Base-by-base conservation (phyloP, 2,329 filamentous ascomycete species). In the Rosellinia necatrix region DNA sequence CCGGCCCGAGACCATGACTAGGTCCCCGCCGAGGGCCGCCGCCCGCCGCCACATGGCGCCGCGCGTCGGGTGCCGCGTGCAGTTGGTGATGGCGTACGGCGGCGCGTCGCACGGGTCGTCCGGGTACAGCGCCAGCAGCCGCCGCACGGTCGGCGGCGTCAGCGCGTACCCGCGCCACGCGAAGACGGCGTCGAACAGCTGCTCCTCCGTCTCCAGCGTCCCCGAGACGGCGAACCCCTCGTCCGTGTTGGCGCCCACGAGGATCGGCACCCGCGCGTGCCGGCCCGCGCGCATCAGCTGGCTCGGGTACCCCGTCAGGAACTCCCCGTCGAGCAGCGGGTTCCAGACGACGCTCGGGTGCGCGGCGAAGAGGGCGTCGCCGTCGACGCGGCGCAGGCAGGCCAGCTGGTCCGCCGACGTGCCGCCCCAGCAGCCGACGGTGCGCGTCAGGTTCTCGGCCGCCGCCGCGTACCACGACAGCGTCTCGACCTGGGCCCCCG, bases 211-310 rank as follows among this genome's bases (percentile, higher is more conserved):
- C 49, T 80, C 67, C 4, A 71, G 63, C 1, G 64, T 67, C n/a
- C 68, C 69, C 0, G 71, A 66, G n/a, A 77, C 71, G 5, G 71
- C 74, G 58, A 79, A 78, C 27, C 68, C 69, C 35, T 82, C 79
- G 60, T 82, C 78, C 3, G 73, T 77, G 59, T 81, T 82, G 46
- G 77, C 73, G 3, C 79, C 79, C 0, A 72, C 75, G 1, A 82
- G 65, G 17, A 79, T 68, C 0, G 79, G 79, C 0, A 81, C 70
- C 2, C 71, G 66, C 35, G 75, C 70, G 62, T 75, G 80, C 13
- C 75, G 75, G 1, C 72, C 73, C n/a, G 71, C 59, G 0, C 68
- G 64, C 25, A 76, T 74, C 4, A 78, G 73, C 24, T 75, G 71
- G 56, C 78, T 80, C 2, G 78, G 77, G 44, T 77, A 81, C 0